Conservation (phyloP, 306 rosid genomes). For the Fragaria ananassa region DNA sequence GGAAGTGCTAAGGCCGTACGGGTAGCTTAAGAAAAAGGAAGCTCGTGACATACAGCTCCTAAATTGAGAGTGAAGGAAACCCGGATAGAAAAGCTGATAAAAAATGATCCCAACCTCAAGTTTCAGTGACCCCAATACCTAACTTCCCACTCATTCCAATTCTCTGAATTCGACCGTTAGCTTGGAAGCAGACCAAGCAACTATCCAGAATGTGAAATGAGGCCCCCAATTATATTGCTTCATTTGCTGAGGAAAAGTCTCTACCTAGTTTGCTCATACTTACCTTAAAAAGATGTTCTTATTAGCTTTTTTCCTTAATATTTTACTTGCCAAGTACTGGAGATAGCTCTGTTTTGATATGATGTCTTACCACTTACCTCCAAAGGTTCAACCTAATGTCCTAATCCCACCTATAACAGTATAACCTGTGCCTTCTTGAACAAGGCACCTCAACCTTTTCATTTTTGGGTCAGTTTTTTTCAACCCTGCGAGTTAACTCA, state of each 20-base stretch:
- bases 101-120: slow-evolving; percentile 18
- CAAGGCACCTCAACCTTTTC: background rate
- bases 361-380: slow-evolving; percentile 19
- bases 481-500: background rate
- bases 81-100: slow-evolving; percentile 5
- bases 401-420: background rate
- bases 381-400: background rate
- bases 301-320: background rate
- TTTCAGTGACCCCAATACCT: slow-evolving; percentile 34
- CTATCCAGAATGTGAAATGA: slow-evolving; percentile 2
- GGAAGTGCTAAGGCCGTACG: too few species aligned
- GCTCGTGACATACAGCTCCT: too few species aligned
- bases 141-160: slow-evolving; percentile 31
- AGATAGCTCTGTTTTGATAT: background rate
- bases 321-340: background rate
- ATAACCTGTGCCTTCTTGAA: background rate
- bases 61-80: slow-evolving; percentile 30
- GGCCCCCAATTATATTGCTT: slow-evolving; percentile 21
- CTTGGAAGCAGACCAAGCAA: slow-evolving; percentile 42
- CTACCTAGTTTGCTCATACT: background rate
- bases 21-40: too few species aligned
- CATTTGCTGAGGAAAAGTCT: background rate
- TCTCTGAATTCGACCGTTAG: slow-evolving; percentile 39
- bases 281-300: background rate
- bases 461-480: background rate